Percentiles rank a stretch among this genome's conserved stretches.
These are phyloP conservation scores for Oryza glaberrima DNA, from an alignment of 176 grass and related monocot species.

Conservation along the genomic window DNA sequence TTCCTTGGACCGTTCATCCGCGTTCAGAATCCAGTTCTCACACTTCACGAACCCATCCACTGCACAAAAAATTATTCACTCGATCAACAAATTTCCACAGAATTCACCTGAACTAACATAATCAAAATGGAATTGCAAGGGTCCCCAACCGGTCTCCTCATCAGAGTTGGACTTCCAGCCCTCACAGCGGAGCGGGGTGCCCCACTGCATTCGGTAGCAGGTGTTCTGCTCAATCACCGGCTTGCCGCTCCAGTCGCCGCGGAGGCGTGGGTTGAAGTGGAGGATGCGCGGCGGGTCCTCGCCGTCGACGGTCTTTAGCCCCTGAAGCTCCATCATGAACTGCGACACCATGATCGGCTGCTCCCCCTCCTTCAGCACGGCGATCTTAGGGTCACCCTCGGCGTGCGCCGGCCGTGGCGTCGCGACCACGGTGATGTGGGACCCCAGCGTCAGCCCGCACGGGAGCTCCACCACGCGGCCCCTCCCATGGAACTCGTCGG, in stretches of 20 bases:
- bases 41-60: constrained; percentile 83
- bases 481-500: constrained; percentile 39
- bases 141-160: constrained; percentile 79
- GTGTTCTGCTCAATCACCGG: constrained; percentile 97
- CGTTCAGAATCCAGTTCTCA: constrained; percentile 69
- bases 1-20: constrained; percentile 36
- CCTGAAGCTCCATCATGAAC: constrained; percentile 99
- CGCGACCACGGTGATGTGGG: constrained; percentile 71
- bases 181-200: constrained; percentile 71
- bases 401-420: constrained; percentile 53
- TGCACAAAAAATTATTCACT: constrained; percentile 32
- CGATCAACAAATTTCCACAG: constrained; percentile 10
- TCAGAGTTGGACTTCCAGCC: constrained; percentile 81
- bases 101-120: constrained; percentile 29
- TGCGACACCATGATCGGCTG: constrained; percentile 87
- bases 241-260: constrained; percentile 90
- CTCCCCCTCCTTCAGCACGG: constrained; percentile 49
- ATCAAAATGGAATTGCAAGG: constrained; percentile 15
- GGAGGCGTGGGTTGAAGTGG: constrained; percentile 93
- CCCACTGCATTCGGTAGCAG: constrained; percentile 99
- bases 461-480: constrained; percentile 57
- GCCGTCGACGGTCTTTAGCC: constrained; percentile 80
- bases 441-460: constrained; percentile 70
- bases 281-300: constrained; percentile 95
- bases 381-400: constrained; percentile 57